Percentiles rank a stretch among this genome's conserved stretches.
Conservation (phyloP, 768 basidiomycete species). For the Auriculariales sp. region DNA sequence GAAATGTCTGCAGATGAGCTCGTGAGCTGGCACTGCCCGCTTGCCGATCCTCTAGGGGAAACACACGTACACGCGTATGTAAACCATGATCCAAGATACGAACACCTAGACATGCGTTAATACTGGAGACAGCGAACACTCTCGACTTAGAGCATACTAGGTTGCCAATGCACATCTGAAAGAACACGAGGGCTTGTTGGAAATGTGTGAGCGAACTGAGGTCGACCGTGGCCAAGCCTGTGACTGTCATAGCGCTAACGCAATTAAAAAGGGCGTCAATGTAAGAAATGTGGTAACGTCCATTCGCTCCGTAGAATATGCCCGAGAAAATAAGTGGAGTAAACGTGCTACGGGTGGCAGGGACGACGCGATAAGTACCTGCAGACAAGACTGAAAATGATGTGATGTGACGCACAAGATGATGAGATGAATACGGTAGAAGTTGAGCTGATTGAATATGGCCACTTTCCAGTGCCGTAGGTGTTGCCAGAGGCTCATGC, state of each 20-base stretch:
- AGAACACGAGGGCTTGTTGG: constrained; percentile 56
- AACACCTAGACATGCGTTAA: constrained; percentile 32
- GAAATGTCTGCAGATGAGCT: constrained; percentile 33
- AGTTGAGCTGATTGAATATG: constrained; percentile 26
- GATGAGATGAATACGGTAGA: constrained; percentile 32
- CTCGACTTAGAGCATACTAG: constrained; percentile 24
- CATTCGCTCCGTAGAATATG: constrained; percentile 78
- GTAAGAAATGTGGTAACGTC: constrained; percentile 50
- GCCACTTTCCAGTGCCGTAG: too few species aligned
- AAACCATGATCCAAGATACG: constrained; percentile 75
- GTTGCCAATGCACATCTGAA: constrained; percentile 66
- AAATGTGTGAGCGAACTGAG: constrained; percentile 51
- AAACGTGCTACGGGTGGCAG: constrained; percentile 37
- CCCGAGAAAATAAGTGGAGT: constrained; percentile 66
- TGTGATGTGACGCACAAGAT: constrained; percentile 30
- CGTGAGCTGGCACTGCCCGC: background rate
- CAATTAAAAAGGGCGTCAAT: constrained; percentile 68
- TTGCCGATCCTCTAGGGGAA: constrained; percentile 1
- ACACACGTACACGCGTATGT: constrained; percentile 45
- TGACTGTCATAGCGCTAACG: constrained; percentile 65
- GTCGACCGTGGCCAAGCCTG: constrained; percentile 55
- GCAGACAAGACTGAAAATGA: constrained; percentile 3
- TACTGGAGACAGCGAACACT: constrained; percentile 3
- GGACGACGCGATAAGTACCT: constrained; percentile 5
- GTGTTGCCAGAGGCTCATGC: too few species aligned